Base-by-base conservation (phyloP, 768 basidiomycete genomes). In the Pisolithus tinctorius region DNA sequence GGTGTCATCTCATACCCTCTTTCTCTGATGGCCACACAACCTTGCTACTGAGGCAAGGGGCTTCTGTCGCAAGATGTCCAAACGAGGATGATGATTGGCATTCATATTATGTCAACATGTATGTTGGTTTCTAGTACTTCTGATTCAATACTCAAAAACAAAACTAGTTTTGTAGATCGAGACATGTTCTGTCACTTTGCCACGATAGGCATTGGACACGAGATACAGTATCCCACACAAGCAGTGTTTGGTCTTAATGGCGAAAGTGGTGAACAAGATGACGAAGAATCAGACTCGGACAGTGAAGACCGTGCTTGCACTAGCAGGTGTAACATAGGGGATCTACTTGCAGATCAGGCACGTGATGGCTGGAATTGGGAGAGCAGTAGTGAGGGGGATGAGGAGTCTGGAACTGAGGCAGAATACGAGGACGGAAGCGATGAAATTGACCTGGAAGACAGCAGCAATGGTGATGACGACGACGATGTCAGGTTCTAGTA, bases 1-100 rank as follows among this genome's bases (percentile, higher is more conserved):
- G 49, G 0, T 57, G 58, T 11, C 70, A 74, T 31, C 47, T 74
- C 1, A 70, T 73, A 10, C 73, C 72, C 1, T 59, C 52, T 0
- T 75, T 69, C 44, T 41, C 48, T 4, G 51, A 62, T 45, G 61
- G 62, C 3, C 10, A 30, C 20, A 54, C 55, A 0, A 8, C 34
- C 4, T 34, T 37, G 8, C 50, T 59, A 8, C n/a, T 56, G 10
- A 13, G 17, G 20, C n/a, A 45, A 6, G 26, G 31, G 37, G 13
- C 4, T 48, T 56, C 17, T 2, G 16, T 9, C 5, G 26, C 14
- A 38, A 26, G 20, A 14, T 6, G 1, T 6, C 26, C 39, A 3
- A 38, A 40, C 3, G 39, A 55, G 9, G 25, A 51, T 4, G 48
- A 57, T 45, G 65, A 63, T 29, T 66, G 56, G 56, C 30, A 5